These are phyloP conservation scores for Kuraishia molischiana DNA, from an alignment of 805 yeast genomes.

Conservation along the genomic window DNA sequence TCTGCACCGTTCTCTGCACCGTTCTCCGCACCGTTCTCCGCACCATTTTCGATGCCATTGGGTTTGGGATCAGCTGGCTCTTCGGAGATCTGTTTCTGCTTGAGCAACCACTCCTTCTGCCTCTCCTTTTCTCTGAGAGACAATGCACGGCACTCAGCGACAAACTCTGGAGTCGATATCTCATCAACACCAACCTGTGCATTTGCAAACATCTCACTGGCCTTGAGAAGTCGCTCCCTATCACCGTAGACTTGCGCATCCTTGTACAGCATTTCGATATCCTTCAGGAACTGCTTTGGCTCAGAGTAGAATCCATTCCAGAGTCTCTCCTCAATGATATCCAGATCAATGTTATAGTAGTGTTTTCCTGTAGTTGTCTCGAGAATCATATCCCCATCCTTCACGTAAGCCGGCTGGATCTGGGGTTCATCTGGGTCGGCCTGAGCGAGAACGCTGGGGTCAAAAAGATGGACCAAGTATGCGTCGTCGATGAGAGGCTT, in stretches of 20 bases:
- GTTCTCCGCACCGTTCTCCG: conserved; percentile 1
- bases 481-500: conserved; percentile 85
- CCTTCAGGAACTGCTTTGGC: conserved; percentile 82
- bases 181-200: conserved; percentile 96
- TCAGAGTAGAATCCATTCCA: conserved; percentile 97
- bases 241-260: conserved; percentile 74
- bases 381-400: conserved; percentile 66
- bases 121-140: conserved; percentile 54
- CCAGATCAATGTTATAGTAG: conserved; percentile 85
- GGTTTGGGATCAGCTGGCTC: background rate
- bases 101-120: conserved; percentile 25
- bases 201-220: conserved; percentile 93
- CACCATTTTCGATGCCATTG: background rate
- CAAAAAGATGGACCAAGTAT: conserved; percentile 64
- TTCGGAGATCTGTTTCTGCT: background rate
- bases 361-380: conserved; percentile 67
- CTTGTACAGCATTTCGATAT: conserved; percentile 71
- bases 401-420: conserved; percentile 31
- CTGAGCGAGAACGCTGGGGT: conserved; percentile 26
- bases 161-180: conserved; percentile 55
- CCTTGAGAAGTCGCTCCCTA: conserved; percentile 69
- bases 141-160: conserved; percentile 68
- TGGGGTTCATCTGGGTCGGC: conserved; percentile 4
- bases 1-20: conserved; percentile 7
- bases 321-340: conserved; percentile 83